Percentiles rank a stretch among this genome's conserved stretches.
These are phyloP conservation scores for Rhodotorula sp. DNA, from an alignment of 1,284 basidiomycete genomes.

Conservation along the genomic window DNA sequence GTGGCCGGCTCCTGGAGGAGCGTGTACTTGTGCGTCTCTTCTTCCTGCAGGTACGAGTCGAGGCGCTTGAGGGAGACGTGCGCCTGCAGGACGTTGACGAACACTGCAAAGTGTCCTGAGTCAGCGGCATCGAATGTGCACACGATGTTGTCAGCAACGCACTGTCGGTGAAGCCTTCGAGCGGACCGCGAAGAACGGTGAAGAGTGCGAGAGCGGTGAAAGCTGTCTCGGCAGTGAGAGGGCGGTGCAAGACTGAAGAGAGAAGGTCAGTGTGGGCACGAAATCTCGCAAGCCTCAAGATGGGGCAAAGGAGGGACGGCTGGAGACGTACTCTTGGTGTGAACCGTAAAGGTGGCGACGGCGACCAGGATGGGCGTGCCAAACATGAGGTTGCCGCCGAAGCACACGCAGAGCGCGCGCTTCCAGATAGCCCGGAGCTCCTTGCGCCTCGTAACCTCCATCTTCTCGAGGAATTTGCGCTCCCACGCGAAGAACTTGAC, in stretches of 20 bases:
- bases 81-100: constrained; percentile 56
- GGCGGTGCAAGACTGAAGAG: constrained; percentile 47
- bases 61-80: constrained; percentile 53
- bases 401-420: constrained; percentile 51
- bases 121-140: background rate
- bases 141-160: background rate
- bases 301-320: no score
- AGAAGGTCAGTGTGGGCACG: background rate
- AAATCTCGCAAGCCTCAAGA: background rate
- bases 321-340: constrained; percentile 47
- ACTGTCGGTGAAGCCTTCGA: constrained; percentile 43
- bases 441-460: constrained; percentile 53
- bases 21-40: constrained; percentile 60
- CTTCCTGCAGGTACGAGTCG: constrained; percentile 57
- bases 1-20: constrained; percentile 52
- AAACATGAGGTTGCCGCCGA: constrained; percentile 52
- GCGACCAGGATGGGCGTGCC: constrained; percentile 40
- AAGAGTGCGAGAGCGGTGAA: constrained; percentile 60
- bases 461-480: constrained; percentile 54
- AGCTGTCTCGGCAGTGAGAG: constrained; percentile 53
- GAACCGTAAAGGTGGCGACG: constrained; percentile 45
- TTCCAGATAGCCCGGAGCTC: constrained; percentile 55
- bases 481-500: constrained; percentile 52
- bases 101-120: constrained; percentile 41
- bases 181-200: constrained; percentile 55